A percentile compares a stretch with the other conserved stretches of the same genome.
Conservation (phyloP, 805 yeast genomes). For the Candida ulmi region DNA sequence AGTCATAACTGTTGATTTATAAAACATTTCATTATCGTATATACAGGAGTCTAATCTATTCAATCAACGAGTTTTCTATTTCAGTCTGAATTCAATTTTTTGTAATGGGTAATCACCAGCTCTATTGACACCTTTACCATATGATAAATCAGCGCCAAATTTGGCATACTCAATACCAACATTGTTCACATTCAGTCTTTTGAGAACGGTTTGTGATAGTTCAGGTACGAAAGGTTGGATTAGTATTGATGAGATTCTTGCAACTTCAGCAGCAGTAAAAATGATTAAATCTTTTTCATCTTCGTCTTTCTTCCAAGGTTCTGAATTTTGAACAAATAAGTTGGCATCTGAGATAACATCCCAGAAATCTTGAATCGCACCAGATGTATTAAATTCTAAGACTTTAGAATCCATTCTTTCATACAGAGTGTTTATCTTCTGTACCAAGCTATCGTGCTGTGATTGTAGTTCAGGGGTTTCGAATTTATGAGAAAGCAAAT, state of each 20-base stretch:
- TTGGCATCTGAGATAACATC: conserved; percentile 53
- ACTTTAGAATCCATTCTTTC: conserved; percentile 38
- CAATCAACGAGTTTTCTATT: conserved; percentile 1
- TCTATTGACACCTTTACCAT: conserved; percentile 54
- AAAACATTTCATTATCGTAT: conserved; percentile 2
- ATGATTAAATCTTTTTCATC: conserved; percentile 49
- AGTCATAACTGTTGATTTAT: conserved; percentile 29
- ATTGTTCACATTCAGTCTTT: conserved; percentile 53
- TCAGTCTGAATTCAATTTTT: conserved; percentile 21
- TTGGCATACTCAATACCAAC: conserved; percentile 40
- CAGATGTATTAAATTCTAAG: conserved; percentile 43
- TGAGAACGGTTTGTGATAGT: conserved; percentile 50
- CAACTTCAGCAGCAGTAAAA: conserved; percentile 61
- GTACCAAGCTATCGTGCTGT: conserved; percentile 21
- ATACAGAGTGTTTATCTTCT: conserved; percentile 30
- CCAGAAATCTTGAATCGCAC: conserved; percentile 58
- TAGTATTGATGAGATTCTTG: conserved; percentile 61
- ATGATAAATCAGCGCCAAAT: conserved; percentile 53
- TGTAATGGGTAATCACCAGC: conserved; percentile 45
- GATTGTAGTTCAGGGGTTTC: conserved; percentile 5
- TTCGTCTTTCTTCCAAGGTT: conserved; percentile 63
- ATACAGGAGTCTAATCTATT: too few relatives aligned
- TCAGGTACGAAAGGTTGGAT: conserved; percentile 72
- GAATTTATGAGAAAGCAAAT: conserved; percentile 3
- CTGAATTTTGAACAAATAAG: conserved; percentile 55